Conservation (phyloP, 805 yeast species). For the Candida arabinofermentans region DNA sequence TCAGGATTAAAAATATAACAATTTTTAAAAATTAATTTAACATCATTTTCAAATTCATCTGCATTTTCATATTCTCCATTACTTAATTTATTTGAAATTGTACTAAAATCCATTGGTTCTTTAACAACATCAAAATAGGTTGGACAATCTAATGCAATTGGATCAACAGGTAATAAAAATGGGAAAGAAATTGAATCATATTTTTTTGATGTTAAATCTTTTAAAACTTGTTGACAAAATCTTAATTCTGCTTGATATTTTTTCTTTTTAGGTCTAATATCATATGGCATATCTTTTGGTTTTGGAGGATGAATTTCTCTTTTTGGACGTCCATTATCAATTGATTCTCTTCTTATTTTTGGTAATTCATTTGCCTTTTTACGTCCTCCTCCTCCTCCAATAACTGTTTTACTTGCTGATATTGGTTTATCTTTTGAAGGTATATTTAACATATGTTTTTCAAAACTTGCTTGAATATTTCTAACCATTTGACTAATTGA, state of each 20-base stretch:
- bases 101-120: conserved; percentile 92
- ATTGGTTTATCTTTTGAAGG: conserved; percentile 57
- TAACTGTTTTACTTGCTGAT: conserved; percentile 25
- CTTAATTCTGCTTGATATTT: conserved; percentile 86
- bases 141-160: conserved; percentile 90
- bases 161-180: conserved; percentile 90
- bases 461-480: conserved; percentile 86
- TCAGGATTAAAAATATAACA: conserved; percentile 94
- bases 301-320: conserved; percentile 96
- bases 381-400: no score
- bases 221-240: conserved; percentile 76
- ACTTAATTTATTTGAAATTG: conserved; percentile 72
- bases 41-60: conserved; percentile 81
- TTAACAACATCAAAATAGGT: conserved; percentile 82
- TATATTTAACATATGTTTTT: conserved; percentile 87
- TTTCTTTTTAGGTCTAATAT: conserved; percentile 85
- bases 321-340: conserved; percentile 80
- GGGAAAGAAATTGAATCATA: conserved; percentile 85
- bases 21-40: conserved; percentile 78
- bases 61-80: conserved; percentile 87
- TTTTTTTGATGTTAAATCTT: conserved; percentile 79
- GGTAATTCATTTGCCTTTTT: conserved; percentile 47
- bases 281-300: conserved; percentile 90
- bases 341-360: conserved; percentile 62
- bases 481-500: conserved; percentile 89